Percentiles rank a stretch among this genome's conserved stretches.
These are phyloP conservation scores for Fraxinus cuspidata DNA, from an alignment of 257 asterid genomes.

Conservation along the genomic window DNA sequence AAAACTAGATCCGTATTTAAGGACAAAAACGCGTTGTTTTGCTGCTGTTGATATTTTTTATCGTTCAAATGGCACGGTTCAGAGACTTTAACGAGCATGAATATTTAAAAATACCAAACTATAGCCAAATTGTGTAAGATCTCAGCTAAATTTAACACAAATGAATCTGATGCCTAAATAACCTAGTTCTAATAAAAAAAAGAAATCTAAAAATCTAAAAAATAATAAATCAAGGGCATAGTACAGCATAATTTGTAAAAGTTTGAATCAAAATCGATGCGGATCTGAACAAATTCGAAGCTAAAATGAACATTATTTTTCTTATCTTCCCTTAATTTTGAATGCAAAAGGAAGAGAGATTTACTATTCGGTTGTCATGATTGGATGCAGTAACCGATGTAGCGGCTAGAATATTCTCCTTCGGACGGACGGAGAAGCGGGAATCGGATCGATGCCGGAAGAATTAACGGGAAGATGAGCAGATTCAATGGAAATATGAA, in stretches of 20 bases:
- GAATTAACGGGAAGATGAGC: conserved; percentile 21
- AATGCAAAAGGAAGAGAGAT: conserved; percentile 11
- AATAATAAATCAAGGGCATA: conserved; percentile 9
- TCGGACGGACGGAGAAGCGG: conserved; percentile 17
- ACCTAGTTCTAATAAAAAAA: not conserved
- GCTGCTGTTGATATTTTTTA: not conserved
- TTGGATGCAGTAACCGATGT: conserved; percentile 19
- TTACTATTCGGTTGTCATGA: conserved; percentile 50
- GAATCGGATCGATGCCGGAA: conserved; percentile 21
- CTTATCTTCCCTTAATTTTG: not conserved
- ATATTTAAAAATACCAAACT: not conserved
- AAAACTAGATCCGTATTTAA: conserved; percentile 1
- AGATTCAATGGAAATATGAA: not conserved
- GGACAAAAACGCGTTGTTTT: not conserved
- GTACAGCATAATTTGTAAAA: conserved; percentile 8
- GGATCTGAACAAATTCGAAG: conserved; percentile 22
- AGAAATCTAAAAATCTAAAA: conserved; percentile 24
- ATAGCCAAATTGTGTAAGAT: not conserved
- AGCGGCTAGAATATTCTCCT: conserved; percentile 24
- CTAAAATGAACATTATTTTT: not conserved
- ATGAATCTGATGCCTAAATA: not conserved
- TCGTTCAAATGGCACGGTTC: conserved; percentile 2
- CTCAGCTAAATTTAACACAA: not conserved
- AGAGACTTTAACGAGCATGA: not conserved
- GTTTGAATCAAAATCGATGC: conserved; percentile 9